A percentile compares a stretch with the other conserved stretches of the same genome.
These are phyloP conservation scores for Zalerion maritima DNA, from an alignment of 495 filamentous ascomycete genomes.

Conservation along the genomic window DNA sequence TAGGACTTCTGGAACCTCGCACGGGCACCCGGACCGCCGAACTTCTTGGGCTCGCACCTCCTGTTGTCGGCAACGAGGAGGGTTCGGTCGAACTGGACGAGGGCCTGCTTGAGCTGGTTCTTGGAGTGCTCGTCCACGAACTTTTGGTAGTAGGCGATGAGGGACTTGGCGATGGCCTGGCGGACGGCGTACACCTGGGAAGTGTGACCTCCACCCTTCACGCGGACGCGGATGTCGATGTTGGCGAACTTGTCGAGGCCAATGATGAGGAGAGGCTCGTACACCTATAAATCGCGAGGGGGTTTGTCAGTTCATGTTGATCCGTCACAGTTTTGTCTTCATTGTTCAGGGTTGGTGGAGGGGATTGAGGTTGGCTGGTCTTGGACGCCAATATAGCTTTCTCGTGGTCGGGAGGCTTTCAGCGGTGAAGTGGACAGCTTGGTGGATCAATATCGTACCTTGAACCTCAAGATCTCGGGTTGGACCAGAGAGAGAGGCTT, in stretches of 20 bases:
- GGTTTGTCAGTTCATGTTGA: constrained; percentile 2
- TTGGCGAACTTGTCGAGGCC: constrained; percentile 91
- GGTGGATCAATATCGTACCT: constrained; percentile 38
- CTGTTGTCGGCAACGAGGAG: constrained; percentile 95
- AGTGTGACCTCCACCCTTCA: constrained; percentile 90
- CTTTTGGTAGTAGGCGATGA: constrained; percentile 99
- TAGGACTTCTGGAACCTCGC: constrained; percentile 88
- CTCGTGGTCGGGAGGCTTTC: too few species aligned
- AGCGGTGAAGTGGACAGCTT: too few species aligned
- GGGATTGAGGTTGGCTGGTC: neutral
- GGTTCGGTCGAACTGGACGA: constrained; percentile 90
- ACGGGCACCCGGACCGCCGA: constrained; percentile 82
- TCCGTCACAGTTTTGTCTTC: constrained; percentile 4
- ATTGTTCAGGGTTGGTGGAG: constrained; percentile 2
- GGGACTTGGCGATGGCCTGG: constrained; percentile 95
- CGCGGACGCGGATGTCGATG: constrained; percentile 95
- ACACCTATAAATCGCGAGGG: constrained; percentile 47
- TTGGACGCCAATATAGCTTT: too few species aligned
- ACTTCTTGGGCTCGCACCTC: constrained; percentile 89
- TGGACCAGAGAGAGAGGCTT: constrained; percentile 84
- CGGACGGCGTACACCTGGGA: constrained; percentile 98
- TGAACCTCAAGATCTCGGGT: constrained; percentile 95
- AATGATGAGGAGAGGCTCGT: constrained; percentile 94
- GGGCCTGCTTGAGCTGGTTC: constrained; percentile 92
- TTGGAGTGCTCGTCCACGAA: constrained; percentile 99